These are phyloP conservation scores for Neurospora intermedia DNA, from an alignment of 495 filamentous ascomycete genomes.

Conservation along the genomic window DNA sequence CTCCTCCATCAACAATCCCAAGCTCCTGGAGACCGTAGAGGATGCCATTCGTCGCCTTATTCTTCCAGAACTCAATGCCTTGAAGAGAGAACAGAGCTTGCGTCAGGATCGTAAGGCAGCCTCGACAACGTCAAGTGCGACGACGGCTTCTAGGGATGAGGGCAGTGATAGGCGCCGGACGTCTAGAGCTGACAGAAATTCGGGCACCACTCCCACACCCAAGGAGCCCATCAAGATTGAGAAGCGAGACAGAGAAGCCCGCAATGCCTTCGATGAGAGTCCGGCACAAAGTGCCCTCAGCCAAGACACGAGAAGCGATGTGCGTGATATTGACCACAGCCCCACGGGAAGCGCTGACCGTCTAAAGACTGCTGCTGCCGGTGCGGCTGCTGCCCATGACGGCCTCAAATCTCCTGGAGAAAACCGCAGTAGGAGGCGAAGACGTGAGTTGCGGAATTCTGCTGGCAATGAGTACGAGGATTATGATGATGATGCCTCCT, in stretches of 20 bases:
- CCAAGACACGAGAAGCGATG: slow-evolving; percentile 27
- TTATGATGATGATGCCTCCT: slow-evolving; percentile 27
- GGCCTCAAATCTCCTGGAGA: slow-evolving; percentile 30
- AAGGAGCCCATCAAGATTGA: slow-evolving; percentile 29
- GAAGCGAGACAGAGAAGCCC: slow-evolving; percentile 39
- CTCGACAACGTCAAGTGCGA: slow-evolving; percentile 49
- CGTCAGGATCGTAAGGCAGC: slow-evolving; percentile 40
- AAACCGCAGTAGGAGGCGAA: slow-evolving; percentile 32
- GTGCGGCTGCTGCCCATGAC: slow-evolving; percentile 24
- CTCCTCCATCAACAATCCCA: slow-evolving; percentile 89
- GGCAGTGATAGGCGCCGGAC: slow-evolving; percentile 37
- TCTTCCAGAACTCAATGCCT: slow-evolving; percentile 77
- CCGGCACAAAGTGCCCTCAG: slow-evolving; percentile 33
- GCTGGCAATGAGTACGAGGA: slow-evolving; percentile 23
- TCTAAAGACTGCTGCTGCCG: slow-evolving; percentile 28
- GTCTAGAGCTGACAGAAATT: slow-evolving; percentile 16
- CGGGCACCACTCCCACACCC: slow-evolving; percentile 13
- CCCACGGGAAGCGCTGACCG: slow-evolving; percentile 28
- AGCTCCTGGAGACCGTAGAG: slow-evolving; percentile 88
- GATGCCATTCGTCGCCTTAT: slow-evolving; percentile 90
- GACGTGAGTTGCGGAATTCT: slow-evolving; percentile 30
- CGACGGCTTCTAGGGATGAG: slow-evolving; percentile 49
- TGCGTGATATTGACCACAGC: slow-evolving; percentile 28
- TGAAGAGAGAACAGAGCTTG: slow-evolving; percentile 79
- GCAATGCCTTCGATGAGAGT: slow-evolving; percentile 49